phyloP scores from a whole-genome alignment of 2,329 filamentous ascomycete species.

The Ambrosiella beaveri region DNA sequence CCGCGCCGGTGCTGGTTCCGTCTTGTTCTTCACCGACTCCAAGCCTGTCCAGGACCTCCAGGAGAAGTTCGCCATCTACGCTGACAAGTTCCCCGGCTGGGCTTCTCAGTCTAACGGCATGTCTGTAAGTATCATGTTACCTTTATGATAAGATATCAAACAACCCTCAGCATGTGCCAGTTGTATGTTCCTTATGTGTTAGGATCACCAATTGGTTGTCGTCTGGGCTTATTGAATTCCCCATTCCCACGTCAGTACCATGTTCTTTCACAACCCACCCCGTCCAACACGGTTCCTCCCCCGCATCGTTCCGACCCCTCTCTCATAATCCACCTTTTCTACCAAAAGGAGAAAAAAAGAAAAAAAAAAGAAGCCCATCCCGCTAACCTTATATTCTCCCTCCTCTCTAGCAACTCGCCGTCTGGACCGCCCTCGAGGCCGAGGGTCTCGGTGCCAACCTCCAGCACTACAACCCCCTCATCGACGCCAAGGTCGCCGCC shows the following conservation, averaged over 20 bases:
- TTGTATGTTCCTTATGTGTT: too few species aligned
- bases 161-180: too few species aligned
- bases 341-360: too few species aligned
- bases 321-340: too few species aligned
- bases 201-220: too few species aligned
- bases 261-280: too few species aligned
- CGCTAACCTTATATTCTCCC: background rate
- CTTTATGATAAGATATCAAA: background rate
- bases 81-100: slow-evolving; percentile 66
- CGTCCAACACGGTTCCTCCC: too few species aligned
- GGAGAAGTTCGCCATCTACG: slow-evolving; percentile 53
- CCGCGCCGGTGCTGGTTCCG: slow-evolving; percentile 57
- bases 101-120: slow-evolving; percentile 63
- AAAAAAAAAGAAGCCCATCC: background rate
- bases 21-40: slow-evolving; percentile 77
- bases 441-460: slow-evolving; percentile 78
- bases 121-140: slow-evolving; percentile 25
- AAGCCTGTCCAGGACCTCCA: slow-evolving; percentile 47
- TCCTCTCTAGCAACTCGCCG: slow-evolving; percentile 42
- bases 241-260: too few species aligned
- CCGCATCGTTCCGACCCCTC: too few species aligned
- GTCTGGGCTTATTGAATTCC: too few species aligned
- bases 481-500: slow-evolving; percentile 52
- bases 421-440: slow-evolving; percentile 69
- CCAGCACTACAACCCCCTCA: slow-evolving; percentile 83